Percentiles rank a stretch among this genome's conserved stretches.
Conservation (phyloP, 2,329 filamentous ascomycete genomes). For the Colletotrichum neosansevieriae region DNA sequence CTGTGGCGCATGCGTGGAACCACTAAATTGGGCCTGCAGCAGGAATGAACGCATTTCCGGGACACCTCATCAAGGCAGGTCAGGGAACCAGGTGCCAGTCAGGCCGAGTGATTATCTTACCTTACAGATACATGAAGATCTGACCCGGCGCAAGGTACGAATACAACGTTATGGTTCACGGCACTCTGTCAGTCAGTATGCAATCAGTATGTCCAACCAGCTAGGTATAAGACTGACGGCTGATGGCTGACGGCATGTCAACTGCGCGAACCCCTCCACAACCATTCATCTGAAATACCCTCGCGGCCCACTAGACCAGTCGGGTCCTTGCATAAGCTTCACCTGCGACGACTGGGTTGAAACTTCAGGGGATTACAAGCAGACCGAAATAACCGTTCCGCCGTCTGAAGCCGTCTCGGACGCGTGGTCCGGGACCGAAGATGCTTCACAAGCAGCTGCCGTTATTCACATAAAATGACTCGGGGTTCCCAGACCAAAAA, state of each 20-base stretch:
- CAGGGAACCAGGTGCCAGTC: neutral
- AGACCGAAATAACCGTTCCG: neutral
- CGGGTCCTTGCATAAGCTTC: conserved; percentile 17
- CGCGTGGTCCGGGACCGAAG: conserved; percentile 15
- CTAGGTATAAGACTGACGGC: neutral
- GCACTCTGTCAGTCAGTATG: neutral
- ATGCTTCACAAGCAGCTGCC: neutral
- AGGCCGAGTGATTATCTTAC: neutral
- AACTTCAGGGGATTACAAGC: neutral
- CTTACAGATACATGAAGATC: neutral
- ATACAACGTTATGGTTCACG: neutral
- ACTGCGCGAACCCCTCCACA: neutral
- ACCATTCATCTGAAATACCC: conserved; percentile 6
- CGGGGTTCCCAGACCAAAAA: conserved; percentile 24
- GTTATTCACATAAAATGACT: neutral
- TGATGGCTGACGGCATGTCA: neutral
- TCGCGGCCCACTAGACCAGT: neutral
- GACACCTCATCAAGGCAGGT: conserved; percentile 20
- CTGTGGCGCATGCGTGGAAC: conserved; percentile 29
- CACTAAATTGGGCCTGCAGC: conserved; percentile 21
- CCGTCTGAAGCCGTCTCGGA: conserved; percentile 7
- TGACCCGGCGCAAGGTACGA: neutral
- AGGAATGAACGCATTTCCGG: conserved; percentile 26
- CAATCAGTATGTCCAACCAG: neutral
- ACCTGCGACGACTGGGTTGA: conserved; percentile 10